Conservation (phyloP, 1,284 basidiomycete species). For the Trametes pubescens region DNA sequence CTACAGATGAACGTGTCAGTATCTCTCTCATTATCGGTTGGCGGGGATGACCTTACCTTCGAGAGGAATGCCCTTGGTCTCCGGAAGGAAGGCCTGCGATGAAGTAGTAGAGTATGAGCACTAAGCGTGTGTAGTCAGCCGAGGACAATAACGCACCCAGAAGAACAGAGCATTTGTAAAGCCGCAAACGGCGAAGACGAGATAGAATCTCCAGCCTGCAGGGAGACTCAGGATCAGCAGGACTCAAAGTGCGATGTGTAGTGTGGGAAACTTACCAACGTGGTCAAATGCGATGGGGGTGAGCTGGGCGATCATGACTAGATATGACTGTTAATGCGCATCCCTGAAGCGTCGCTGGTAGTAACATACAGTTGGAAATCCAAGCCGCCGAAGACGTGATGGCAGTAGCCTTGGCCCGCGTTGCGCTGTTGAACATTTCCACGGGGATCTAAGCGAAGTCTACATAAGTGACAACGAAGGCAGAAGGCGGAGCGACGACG, state of each 20-base stretch:
- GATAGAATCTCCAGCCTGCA: slow-evolving; percentile 53
- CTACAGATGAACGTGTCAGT: slow-evolving; percentile 39
- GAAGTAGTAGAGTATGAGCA: background rate
- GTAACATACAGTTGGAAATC: slow-evolving; percentile 53
- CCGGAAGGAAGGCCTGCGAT: slow-evolving; percentile 38
- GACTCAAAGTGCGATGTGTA: no score
- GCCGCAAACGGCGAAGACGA: slow-evolving; percentile 68
- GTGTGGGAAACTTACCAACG: slow-evolving; percentile 43
- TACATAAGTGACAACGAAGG: background rate
- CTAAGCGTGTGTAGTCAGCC: background rate
- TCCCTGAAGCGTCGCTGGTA: background rate
- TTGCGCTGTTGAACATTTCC: slow-evolving; percentile 63
- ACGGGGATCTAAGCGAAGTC: slow-evolving; percentile 44
- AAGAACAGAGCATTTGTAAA: slow-evolving; percentile 69
- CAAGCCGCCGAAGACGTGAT: slow-evolving; percentile 62
- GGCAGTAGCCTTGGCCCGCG: slow-evolving; percentile 66
- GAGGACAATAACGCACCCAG: slow-evolving; percentile 43
- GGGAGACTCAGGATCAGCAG: background rate
- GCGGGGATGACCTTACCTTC: slow-evolving; percentile 45
- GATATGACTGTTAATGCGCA: slow-evolving; percentile 35
- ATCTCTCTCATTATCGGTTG: background rate
- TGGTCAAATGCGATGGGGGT: slow-evolving; percentile 58
- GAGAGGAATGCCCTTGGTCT: slow-evolving; percentile 57
- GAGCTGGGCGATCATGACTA: slow-evolving; percentile 54
- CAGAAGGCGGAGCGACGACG: background rate